Conservation (phyloP, 2,329 filamentous ascomycete genomes). For the Aspergillus sp. region DNA sequence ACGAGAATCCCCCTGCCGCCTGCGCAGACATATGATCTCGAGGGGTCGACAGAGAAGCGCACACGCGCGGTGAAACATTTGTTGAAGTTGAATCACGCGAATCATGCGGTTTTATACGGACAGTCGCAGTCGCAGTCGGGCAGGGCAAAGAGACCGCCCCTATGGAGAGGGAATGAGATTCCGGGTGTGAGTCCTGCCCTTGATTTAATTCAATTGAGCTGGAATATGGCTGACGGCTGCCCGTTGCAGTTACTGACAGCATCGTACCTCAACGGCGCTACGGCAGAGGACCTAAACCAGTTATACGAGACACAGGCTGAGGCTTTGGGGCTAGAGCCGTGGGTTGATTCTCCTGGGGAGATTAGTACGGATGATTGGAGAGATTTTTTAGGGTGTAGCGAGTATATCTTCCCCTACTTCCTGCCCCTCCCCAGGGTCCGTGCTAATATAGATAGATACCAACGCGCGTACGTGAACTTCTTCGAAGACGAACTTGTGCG, state of each 20-base stretch:
- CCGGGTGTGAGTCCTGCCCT: not conserved
- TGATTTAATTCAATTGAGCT: not conserved
- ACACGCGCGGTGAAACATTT: conserved; percentile 82
- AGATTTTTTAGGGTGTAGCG: conserved; percentile 67
- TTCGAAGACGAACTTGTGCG: conserved; percentile 83
- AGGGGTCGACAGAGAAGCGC: conserved; percentile 63
- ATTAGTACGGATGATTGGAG: conserved; percentile 78
- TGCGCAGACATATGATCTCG: conserved; percentile 19
- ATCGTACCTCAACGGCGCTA: conserved; percentile 75
- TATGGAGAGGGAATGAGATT: conserved; percentile 30
- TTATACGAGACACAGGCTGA: conserved; percentile 73
- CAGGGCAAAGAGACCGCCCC: conserved; percentile 67
- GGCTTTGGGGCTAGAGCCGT: conserved; percentile 56
- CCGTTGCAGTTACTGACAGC: conserved; percentile 59
- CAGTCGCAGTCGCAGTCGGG: conserved; percentile 54
- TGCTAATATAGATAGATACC: conserved; percentile 48
- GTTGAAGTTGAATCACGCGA: conserved; percentile 83
- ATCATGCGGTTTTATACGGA: conserved; percentile 75
- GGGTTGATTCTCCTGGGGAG: conserved; percentile 77
- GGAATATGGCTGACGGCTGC: not conserved
- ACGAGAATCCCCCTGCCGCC: too few relatives aligned
- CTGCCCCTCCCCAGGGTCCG: not conserved
- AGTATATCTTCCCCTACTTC: conserved; percentile 35
- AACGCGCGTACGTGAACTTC: conserved; percentile 87
- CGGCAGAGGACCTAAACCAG: conserved; percentile 61